phyloP scores from a whole-genome alignment of 2,329 filamentous ascomycete genomes.

The Lasiodiplodia sp. region DNA sequence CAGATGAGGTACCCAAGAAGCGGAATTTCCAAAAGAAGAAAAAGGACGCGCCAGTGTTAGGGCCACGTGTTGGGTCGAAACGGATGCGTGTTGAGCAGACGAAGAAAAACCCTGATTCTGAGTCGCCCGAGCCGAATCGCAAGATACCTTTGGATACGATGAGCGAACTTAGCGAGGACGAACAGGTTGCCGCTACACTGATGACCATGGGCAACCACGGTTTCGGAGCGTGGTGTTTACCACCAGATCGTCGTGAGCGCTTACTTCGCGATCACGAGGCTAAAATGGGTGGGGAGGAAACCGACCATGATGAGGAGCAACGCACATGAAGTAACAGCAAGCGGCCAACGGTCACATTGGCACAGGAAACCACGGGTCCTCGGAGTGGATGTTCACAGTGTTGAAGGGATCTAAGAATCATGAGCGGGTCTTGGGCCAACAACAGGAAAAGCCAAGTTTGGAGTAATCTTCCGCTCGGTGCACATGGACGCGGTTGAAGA shows the following conservation, averaged over 20 bases:
- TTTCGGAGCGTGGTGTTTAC: background rate
- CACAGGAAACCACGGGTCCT: background rate
- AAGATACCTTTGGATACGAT: background rate
- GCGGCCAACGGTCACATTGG: background rate
- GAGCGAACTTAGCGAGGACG: background rate
- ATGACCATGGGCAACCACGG: background rate
- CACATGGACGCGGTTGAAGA: too few species aligned
- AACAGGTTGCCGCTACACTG: background rate
- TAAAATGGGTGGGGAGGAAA: background rate
- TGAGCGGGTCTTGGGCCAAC: too few species aligned
- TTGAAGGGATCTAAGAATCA: background rate
- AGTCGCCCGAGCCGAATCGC: background rate
- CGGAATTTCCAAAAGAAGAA: background rate
- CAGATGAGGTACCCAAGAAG: background rate
- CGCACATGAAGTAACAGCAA: background rate
- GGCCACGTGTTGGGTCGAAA: background rate
- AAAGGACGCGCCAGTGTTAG: background rate
- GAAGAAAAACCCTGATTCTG: background rate
- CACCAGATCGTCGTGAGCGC: background rate
- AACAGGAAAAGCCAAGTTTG: too few species aligned
- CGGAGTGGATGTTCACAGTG: background rate
- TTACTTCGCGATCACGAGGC: background rate
- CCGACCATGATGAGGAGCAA: background rate
- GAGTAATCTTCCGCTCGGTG: too few species aligned
- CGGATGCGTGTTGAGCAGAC: background rate